These are phyloP conservation scores for Piromyces finnis DNA, from an alignment of 192 early-diverging fungal species.

Conservation along the genomic window DNA sequence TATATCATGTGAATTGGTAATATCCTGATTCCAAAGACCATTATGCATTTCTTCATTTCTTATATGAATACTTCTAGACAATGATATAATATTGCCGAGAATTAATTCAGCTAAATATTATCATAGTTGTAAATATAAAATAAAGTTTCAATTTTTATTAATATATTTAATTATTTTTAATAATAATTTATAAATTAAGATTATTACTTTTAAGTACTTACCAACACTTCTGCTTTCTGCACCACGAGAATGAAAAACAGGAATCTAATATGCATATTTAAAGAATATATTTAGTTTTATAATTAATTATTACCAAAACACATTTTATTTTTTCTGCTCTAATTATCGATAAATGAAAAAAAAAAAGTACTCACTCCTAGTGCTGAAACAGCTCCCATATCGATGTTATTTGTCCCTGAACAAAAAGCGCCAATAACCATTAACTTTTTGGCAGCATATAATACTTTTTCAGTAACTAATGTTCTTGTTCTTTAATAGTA, in stretches of 20 bases:
- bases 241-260: neutral
- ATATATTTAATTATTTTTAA: no score
- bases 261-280: no score
- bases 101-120: neutral
- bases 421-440: neutral
- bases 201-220: neutral
- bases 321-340: no score
- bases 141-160: no score
- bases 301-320: no score
- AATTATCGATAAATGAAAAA: no score
- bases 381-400: neutral
- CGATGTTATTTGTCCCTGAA: neutral
- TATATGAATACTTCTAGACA: neutral
- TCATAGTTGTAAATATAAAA: no score
- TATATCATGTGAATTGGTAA: neutral
- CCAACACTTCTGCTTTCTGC: neutral
- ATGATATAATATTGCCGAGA: neutral
- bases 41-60: neutral
- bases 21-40: neutral
- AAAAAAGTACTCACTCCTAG: neutral
- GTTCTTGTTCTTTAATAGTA: neutral
- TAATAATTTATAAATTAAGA: no score
- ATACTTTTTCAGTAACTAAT: neutral
- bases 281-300: no score
- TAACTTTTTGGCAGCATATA: neutral